Evolutionary conservation across 345 rosid genomes (phyloP).

Genomic region (Gossypium rotundifolium): DNA sequence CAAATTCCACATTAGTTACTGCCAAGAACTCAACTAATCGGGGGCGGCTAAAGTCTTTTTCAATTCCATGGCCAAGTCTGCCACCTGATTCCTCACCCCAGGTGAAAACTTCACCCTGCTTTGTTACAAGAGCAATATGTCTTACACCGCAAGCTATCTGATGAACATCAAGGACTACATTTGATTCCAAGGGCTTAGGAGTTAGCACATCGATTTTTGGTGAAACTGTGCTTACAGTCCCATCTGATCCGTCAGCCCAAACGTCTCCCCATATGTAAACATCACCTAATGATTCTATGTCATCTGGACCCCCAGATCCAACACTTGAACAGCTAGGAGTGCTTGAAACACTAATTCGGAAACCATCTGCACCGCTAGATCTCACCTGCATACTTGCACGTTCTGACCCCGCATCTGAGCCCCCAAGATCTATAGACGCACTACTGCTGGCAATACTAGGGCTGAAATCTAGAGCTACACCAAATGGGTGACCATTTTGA

Average conservation of each 20-base stretch:
- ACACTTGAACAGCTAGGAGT: constrained; percentile 95
- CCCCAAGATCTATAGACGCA: constrained; percentile 52
- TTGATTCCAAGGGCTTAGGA: constrained; percentile 83
- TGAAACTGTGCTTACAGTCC: constrained; percentile 31
- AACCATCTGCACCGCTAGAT: constrained; percentile 81
- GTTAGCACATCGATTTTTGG: constrained; percentile 52
- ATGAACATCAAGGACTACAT: constrained; percentile 94
- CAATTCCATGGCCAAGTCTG: constrained; percentile 86
- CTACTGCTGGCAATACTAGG: constrained; percentile 44
- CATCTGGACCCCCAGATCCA: constrained; percentile 91
- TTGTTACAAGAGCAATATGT: constrained; percentile 85
- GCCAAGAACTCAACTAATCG: constrained; percentile 82
- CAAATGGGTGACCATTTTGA: constrained; percentile 44
- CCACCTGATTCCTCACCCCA: constrained; percentile 99
- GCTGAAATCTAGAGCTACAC: constrained; percentile 43
- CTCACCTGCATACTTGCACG: constrained; percentile 87
- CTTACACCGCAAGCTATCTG: constrained; percentile 86
- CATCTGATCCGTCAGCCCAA: constrained; percentile 72
- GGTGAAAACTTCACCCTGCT: constrained; percentile 96
- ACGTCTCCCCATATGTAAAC: constrained; percentile 96
- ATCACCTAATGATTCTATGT: constrained; percentile 93
- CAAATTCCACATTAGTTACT: constrained; percentile 59
- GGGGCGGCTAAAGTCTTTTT: constrained; percentile 61
- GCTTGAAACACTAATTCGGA: constrained; percentile 91
- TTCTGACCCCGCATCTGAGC: constrained; percentile 83